Evolutionary conservation across 2,329 filamentous ascomycete genomes (phyloP), one percentile per base, ranked within the genome.

Genomic region (Alternaria atra): DNA sequence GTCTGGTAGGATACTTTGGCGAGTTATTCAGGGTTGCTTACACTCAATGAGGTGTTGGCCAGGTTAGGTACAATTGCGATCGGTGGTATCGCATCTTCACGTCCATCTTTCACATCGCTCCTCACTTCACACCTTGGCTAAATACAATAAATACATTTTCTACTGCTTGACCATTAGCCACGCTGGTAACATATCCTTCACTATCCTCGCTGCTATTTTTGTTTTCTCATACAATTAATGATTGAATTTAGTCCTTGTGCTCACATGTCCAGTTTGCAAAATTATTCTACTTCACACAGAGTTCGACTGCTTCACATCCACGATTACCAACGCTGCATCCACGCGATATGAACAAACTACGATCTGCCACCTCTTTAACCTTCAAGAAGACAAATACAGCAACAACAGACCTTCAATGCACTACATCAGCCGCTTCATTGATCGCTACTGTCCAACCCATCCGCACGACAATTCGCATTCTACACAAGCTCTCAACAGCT

Each of bases 361-460:
- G 23, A 40, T 12, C 27, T 4, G 43, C 43, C 34, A 39, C 42
- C 15, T 46, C 7, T 35, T n/a, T 20, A 35, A 44, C 10, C 15
- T 58, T 17, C 32, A 51, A 20, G 20, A 48, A 30, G 39, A 54
- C 25, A 50, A 17, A 27, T 8, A 32, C 12, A 27, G n/a, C 25
- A 32, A 25, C 17, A 42, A 17, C 25, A 25, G 20, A 23, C 20
- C 30, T 32, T 63, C 48, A 54, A 58, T 63, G 60, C 46, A 65
- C 20, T 64, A 58, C 54, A 52, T 69, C 42, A 59, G 57, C 53
- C 60, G 54, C 37, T 60, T 58, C 34, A 37, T 68, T 25, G 46
- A 64, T 37, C 61, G 47, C 39, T 23, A 50, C 44, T 39, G 52
- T 9, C 32, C 35, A 15, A n/a, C 1, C 13, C 44, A 29, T 5